Conservation (phyloP, 371 early-diverging fungal genomes). For the Nematocida sp. region DNA sequence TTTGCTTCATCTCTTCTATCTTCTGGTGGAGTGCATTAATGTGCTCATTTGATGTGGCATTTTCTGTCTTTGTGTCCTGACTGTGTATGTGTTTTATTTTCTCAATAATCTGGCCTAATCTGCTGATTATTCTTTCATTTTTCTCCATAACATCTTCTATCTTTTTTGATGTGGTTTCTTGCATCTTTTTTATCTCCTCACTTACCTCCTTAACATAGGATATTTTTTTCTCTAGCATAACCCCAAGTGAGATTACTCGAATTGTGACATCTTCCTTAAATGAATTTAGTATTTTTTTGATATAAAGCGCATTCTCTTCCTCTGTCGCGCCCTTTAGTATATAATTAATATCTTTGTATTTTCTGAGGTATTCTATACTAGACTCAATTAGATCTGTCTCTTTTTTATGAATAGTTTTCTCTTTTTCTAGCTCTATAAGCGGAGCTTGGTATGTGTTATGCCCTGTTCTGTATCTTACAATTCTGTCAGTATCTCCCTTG, state of each 20-base stretch:
- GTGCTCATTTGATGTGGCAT: neutral
- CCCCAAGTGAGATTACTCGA: neutral
- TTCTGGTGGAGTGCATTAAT: neutral
- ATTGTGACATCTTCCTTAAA: conserved; percentile 29
- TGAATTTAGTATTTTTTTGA: conserved; percentile 50
- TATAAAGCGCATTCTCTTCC: conserved; percentile 31
- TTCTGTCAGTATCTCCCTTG: neutral
- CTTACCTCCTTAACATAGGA: neutral
- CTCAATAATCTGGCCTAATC: neutral
- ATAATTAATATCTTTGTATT: conserved; percentile 25
- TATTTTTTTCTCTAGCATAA: conserved; percentile 22
- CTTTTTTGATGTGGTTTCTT: neutral
- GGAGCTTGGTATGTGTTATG: neutral
- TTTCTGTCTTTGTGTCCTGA: neutral
- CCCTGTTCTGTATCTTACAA: neutral
- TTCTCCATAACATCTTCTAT: neutral
- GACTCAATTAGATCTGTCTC: conserved; percentile 1
- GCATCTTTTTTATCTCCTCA: conserved; percentile 3
- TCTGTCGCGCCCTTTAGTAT: conserved; percentile 13
- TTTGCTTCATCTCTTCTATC: conserved; percentile 13
- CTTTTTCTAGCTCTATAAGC: neutral
- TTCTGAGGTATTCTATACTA: neutral
- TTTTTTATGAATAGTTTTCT: conserved; percentile 6
- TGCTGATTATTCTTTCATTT: conserved; percentile 8
- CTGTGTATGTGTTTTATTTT: conserved; percentile 13